phyloP scores from a whole-genome alignment of 768 basidiomycete genomes.

The Leucocoprinus birnbaumii region DNA sequence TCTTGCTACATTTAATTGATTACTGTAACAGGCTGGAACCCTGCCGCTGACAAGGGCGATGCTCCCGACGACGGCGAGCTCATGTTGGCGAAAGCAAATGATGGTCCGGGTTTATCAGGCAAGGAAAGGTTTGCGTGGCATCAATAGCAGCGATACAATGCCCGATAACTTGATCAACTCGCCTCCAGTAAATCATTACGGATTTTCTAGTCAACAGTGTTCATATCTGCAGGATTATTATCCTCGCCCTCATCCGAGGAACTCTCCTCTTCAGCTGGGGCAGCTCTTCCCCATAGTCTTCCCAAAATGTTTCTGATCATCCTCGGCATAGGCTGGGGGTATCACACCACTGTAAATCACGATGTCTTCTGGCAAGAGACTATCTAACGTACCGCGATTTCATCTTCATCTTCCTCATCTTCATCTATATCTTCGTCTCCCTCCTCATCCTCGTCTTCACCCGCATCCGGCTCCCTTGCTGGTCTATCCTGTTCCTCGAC shows the following conservation, averaged over 20 bases:
- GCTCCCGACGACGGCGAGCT: too few relatives aligned
- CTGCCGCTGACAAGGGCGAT: too few relatives aligned
- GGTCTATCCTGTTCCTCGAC: slow-evolving; percentile 16
- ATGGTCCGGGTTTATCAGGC: too few relatives aligned
- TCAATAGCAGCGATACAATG: too few relatives aligned
- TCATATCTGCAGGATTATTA: slow-evolving; percentile 3
- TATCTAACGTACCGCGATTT: slow-evolving; percentile 44
- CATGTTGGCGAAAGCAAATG: too few relatives aligned
- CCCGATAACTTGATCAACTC: too few relatives aligned
- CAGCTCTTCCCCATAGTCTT: slow-evolving; percentile 50
- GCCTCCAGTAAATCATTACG: too few relatives aligned
- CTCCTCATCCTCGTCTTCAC: slow-evolving; percentile 39
- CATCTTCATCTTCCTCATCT: slow-evolving; percentile 27
- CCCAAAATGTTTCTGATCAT: slow-evolving; percentile 56
- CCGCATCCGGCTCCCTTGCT: slow-evolving; percentile 30
- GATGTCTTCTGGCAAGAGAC: neutral
- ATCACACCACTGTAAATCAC: neutral
- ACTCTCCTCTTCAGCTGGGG: slow-evolving; percentile 28
- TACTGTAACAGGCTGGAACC: too few relatives aligned
- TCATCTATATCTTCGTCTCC: slow-evolving; percentile 41
- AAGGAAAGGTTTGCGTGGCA: too few relatives aligned
- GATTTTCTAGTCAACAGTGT: slow-evolving; percentile 8
- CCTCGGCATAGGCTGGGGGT: slow-evolving; percentile 54
- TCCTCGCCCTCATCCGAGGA: slow-evolving; percentile 40
- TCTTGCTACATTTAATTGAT: too few relatives aligned